Evolutionary conservation across 2,329 filamentous ascomycete genomes (phyloP).

Genomic region (Monosporascus cannonballus): DNA sequence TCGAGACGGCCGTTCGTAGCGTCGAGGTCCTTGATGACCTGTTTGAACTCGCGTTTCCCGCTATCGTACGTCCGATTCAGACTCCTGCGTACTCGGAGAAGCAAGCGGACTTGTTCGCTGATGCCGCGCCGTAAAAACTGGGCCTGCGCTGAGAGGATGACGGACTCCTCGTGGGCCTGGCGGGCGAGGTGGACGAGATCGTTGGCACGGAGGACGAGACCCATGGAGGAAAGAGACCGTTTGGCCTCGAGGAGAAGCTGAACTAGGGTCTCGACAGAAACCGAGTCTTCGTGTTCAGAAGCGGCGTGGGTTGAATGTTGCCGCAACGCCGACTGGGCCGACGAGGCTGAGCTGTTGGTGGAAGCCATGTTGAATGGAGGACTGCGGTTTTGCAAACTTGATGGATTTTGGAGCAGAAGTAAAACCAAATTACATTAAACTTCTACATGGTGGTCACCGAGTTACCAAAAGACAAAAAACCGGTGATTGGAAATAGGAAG

Average conservation of each 20-base stretch:
- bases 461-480: not conserved
- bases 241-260: conserved; percentile 82
- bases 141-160: conserved; percentile 64
- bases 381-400: not conserved
- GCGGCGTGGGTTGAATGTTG: conserved; percentile 21
- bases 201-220: conserved; percentile 77
- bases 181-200: conserved; percentile 76
- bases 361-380: conserved; percentile 18
- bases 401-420: not conserved
- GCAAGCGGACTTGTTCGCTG: conserved; percentile 45
- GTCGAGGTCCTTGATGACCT: conserved; percentile 60
- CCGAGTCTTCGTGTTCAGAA: conserved; percentile 30
- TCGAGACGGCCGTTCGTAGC: conserved; percentile 58
- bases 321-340: conserved; percentile 12
- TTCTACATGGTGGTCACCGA: not conserved
- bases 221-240: conserved; percentile 77
- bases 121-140: conserved; percentile 62
- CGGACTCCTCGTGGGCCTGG: conserved; percentile 69
- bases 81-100: conserved; percentile 44
- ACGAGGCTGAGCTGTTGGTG: conserved; percentile 17
- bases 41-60: conserved; percentile 54
- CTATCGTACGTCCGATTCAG: conserved; percentile 51
- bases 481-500: not conserved
- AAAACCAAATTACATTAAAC: not conserved
- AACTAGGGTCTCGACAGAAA: conserved; percentile 70